Evolutionary conservation across 2,329 filamentous ascomycete genomes (phyloP).

Genomic region (Claviceps sp.): DNA sequence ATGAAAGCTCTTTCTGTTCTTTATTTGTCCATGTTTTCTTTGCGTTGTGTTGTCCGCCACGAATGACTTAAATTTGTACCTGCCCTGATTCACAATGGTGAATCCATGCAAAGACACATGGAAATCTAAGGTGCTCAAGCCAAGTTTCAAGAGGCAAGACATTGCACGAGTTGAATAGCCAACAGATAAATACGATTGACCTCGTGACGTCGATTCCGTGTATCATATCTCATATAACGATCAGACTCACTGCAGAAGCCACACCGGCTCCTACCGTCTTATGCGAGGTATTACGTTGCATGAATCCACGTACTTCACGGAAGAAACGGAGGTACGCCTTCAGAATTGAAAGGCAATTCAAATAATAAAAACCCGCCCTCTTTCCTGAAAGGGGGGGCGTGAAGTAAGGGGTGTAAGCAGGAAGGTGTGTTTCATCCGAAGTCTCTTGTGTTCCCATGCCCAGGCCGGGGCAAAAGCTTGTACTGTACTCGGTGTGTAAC

Average conservation of each 20-base stretch:
- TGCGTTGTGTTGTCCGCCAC: too few species aligned
- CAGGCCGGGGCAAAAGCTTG: constrained; percentile 1
- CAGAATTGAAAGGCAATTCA: not conserved
- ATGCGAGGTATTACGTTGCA: not conserved
- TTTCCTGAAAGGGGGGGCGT: not conserved
- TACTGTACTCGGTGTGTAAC: not conserved
- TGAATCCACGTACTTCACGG: not conserved
- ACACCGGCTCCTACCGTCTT: not conserved
- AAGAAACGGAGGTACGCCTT: not conserved
- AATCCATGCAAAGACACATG: too few species aligned
- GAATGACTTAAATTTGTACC: too few species aligned
- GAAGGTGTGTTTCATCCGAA: not conserved
- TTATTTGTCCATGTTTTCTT: too few species aligned
- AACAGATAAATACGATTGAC: not conserved
- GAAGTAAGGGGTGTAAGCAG: too few species aligned
- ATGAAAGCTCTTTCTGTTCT: too few species aligned
- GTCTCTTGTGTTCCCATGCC: not conserved
- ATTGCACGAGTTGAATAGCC: not conserved
- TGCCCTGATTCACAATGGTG: too few species aligned
- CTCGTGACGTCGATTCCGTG: not conserved
- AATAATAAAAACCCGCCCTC: not conserved
- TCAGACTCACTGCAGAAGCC: constrained; percentile 1
- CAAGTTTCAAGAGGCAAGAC: too few species aligned
- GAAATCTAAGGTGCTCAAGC: too few species aligned
- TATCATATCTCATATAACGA: not conserved